Evolutionary conservation across 2,329 filamentous ascomycete genomes (phyloP), one percentile per base, ranked within the genome.

Genomic region (Podosphaera fusca): DNA sequence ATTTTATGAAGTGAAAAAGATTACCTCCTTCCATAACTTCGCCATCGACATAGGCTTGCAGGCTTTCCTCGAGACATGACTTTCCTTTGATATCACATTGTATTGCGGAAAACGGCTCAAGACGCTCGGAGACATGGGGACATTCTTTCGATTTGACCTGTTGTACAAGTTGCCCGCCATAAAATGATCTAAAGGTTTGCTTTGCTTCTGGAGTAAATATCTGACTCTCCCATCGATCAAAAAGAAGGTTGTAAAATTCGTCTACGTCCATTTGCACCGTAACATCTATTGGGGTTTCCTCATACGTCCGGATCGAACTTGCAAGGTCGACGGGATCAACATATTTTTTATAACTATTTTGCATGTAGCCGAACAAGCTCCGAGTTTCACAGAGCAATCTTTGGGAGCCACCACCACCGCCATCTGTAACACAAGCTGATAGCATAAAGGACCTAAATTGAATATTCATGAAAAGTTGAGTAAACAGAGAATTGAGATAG

Each of bases 1-100:
- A 35, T 35, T 29, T 46, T 3, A 3, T 55, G 9, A 31, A 2
- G 29, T 7, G 34, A 34, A 35, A 29, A 14, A 42, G 68, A 75
- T 64, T 67, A 79, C 81, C 81, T 62, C 94, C 92, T 73, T 95
- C 87, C 84, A 98, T 89, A 40, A 92, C 81, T 69, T 98, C 92
- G 3, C 92, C 92, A 66, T 94, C 86, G 10, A 96, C 88, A 67
- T 95, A 96, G n/a, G 90, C 87, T 63, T 88, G 81, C 12, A 98
- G 74, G 65, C 92, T 96, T 62, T 95, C 88, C 64, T 87, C 75
- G 1, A 98, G 76, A 36, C 75, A 84, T 30, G 74, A 75, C 70
- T 95, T 96, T 55, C 90, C 90, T 68, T 95, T 94, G 65, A 98
- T 94, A 63, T 95, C 89, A 67, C 92, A 94, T 64, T 95, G 89